A percentile compares a stretch with the other conserved stretches of the same genome.
phyloP scores from a whole-genome alignment of 2,329 filamentous ascomycete genomes.

The Amesomyces nigricolor region DNA sequence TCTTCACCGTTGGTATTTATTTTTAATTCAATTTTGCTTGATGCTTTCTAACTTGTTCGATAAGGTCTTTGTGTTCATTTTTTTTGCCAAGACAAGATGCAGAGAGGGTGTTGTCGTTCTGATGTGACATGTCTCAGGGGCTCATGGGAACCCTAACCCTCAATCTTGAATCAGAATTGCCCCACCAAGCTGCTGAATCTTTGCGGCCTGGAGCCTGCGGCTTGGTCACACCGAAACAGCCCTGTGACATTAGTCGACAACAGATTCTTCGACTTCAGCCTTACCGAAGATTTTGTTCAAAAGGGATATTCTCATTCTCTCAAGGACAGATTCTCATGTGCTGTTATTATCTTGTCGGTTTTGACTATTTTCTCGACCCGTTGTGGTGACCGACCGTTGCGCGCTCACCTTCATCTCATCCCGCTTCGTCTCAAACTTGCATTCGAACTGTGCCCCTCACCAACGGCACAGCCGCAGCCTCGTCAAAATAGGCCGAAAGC shows the following conservation, averaged over 20 bases:
- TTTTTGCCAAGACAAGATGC: no score
- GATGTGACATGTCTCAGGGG: neutral
- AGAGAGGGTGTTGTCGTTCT: no score
- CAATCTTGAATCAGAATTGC: neutral
- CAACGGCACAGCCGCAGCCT: slow-evolving; percentile 5
- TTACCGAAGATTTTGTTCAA: no score
- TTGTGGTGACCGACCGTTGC: neutral
- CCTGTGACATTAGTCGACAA: neutral
- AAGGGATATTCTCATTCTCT: no score
- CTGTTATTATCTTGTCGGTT: neutral
- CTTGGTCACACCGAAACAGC: neutral
- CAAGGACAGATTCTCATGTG: neutral
- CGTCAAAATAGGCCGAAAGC: slow-evolving; percentile 18
- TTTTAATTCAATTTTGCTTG: no score
- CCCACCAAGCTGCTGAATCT: neutral
- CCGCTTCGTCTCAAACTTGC: neutral
- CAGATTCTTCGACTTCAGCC: no score
- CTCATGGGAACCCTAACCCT: neutral
- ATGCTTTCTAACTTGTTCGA: no score
- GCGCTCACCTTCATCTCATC: neutral
- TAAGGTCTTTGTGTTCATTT: no score
- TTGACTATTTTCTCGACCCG: neutral
- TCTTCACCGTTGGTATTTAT: no score
- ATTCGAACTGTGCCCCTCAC: slow-evolving; percentile 8
- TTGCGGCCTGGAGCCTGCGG: neutral